phyloP scores from a whole-genome alignment of 2,329 filamentous ascomycete species.

The Neoascochyta sp. region DNA sequence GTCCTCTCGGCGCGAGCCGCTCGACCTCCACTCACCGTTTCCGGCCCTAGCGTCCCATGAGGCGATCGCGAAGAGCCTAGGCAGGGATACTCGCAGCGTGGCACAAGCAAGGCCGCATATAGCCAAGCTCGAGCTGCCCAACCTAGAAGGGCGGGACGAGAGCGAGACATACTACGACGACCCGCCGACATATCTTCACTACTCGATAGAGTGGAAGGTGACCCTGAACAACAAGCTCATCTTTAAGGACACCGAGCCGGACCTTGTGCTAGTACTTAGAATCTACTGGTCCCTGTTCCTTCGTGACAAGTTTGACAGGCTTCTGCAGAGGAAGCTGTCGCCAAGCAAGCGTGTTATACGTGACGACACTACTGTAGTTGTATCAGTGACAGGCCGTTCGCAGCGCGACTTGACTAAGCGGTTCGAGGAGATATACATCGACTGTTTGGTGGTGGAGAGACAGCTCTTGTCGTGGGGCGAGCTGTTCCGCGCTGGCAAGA shows the following conservation, averaged over 20 bases:
- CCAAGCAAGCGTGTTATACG: constrained; percentile 5
- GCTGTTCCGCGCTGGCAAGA: constrained; percentile 21
- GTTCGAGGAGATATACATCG: constrained; percentile 25
- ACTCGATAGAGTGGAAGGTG: constrained; percentile 28
- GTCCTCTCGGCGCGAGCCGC: constrained; percentile 2
- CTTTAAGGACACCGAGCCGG: constrained; percentile 23
- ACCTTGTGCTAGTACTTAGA: constrained; percentile 19
- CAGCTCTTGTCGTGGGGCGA: constrained; percentile 17
- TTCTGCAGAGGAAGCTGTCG: constrained; percentile 10
- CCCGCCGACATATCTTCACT: constrained; percentile 20
- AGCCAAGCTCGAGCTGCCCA: constrained; percentile 6
- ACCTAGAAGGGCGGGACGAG: constrained; percentile 12
- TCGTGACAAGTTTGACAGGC: constrained; percentile 7
- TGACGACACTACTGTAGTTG: constrained; percentile 16
- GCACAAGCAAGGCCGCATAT: not conserved
- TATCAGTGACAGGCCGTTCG: constrained; percentile 20
- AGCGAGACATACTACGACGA: constrained; percentile 15
- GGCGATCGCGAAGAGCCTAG: constrained; percentile 1
- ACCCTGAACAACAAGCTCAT: constrained; percentile 18
- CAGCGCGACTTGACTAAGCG: constrained; percentile 28
- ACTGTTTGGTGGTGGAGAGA: constrained; percentile 28
- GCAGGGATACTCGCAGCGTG: not conserved
- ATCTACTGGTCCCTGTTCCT: constrained; percentile 9
- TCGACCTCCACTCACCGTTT: constrained; percentile 1
- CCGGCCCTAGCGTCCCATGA: constrained; percentile 1